Percentiles rank a stretch among this genome's conserved stretches.
phyloP scores from a whole-genome alignment of 108 stramenopile species.

The Nitzschia putrida region DNA sequence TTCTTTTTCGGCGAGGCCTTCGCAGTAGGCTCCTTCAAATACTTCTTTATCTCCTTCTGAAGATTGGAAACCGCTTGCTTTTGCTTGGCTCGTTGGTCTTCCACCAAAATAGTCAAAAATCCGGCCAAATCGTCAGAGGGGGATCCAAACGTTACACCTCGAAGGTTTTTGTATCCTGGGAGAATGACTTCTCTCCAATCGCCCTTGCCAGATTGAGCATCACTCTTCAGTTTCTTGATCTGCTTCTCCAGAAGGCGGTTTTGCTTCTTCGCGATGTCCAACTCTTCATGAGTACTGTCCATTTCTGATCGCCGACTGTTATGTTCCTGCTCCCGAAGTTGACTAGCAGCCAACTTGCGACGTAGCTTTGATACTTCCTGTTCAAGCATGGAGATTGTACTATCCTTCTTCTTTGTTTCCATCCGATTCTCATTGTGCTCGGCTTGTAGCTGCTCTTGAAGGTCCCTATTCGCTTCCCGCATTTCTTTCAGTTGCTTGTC shows the following conservation, averaged over 20 bases:
- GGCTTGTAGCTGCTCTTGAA: conserved; percentile 15
- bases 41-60: conserved; percentile 17
- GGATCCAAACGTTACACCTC: conserved; percentile 19
- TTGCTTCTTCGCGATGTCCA: conserved; percentile 7
- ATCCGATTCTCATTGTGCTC: conserved; percentile 13
- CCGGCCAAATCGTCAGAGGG: conserved; percentile 17
- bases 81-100: conserved; percentile 12
- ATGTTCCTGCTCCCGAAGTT: conserved; percentile 16
- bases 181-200: conserved; percentile 23
- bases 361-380: conserved; percentile 17
- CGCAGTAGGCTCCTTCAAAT: conserved; percentile 1
- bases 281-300: conserved; percentile 4
- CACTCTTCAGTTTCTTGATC: conserved; percentile 15
- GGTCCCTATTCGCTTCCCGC: conserved; percentile 23
- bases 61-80: conserved; percentile 1
- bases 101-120: conserved; percentile 19
- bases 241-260: conserved; percentile 18
- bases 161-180: conserved; percentile 18
- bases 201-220: background rate
- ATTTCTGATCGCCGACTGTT: conserved; percentile 11
- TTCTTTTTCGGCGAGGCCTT: background rate
- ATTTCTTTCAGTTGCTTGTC: conserved; percentile 29
- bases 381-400: conserved; percentile 24
- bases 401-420: conserved; percentile 23
- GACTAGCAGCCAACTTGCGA: conserved; percentile 13